Conservation (phyloP, 75 land plant genomes). For the Larix kaempferi region DNA sequence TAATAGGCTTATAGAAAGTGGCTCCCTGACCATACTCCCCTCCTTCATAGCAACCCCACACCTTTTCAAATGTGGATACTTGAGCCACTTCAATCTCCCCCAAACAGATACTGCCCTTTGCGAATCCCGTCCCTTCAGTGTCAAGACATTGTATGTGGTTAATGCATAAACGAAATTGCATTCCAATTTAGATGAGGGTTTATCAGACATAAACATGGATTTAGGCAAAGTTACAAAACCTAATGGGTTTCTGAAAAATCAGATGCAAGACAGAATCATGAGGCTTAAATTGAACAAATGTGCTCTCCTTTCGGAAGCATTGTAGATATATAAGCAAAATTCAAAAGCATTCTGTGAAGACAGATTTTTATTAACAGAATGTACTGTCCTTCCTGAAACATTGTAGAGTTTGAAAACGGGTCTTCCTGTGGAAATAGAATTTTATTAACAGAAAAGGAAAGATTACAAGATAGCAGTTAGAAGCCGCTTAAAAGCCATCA, state of each 20-base stretch:
- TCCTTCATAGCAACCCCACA: slow-evolving; percentile 37
- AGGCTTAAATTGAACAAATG: neutral
- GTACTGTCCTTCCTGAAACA: too few relatives aligned
- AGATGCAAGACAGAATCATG: neutral
- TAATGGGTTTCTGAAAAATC: neutral
- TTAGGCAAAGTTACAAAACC: neutral
- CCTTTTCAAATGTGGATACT: slow-evolving; percentile 43
- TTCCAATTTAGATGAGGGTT: too few relatives aligned
- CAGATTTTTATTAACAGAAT: too few relatives aligned
- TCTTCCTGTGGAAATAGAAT: too few relatives aligned
- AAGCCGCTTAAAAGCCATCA: too few relatives aligned
- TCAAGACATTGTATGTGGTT: neutral
- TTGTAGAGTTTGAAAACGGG: too few relatives aligned
- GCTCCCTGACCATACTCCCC: slow-evolving; percentile 27
- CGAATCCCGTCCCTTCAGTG: slow-evolving; percentile 59
- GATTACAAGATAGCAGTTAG: too few relatives aligned
- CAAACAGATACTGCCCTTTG: slow-evolving; percentile 41
- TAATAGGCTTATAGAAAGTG: slow-evolving; percentile 59
- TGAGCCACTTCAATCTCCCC: slow-evolving; percentile 61
- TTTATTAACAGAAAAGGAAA: too few relatives aligned
- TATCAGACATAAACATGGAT: neutral
- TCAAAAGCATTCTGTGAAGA: neutral
- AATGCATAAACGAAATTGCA: neutral
- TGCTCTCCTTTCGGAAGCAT: neutral
- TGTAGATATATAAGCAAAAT: neutral